Base-by-base conservation (phyloP, 1,139 yeast genomes). In the Candida pseudocylindracea region DNA sequence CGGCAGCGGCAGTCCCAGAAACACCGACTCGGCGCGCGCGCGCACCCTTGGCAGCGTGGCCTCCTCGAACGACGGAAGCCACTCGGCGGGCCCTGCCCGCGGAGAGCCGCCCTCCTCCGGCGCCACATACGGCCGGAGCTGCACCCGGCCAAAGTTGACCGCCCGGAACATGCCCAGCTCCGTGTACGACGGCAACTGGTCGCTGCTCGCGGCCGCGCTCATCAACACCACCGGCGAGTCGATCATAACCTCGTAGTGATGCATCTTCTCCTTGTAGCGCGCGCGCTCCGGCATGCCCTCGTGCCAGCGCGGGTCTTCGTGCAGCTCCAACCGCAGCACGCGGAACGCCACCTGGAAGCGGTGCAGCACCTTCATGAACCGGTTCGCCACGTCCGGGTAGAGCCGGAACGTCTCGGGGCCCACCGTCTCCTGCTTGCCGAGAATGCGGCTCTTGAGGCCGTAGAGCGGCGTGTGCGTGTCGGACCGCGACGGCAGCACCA, bases 181-280 rank as follows among this genome's bases (percentile, higher is more conserved):
- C 20, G 42, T 60, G 42, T 80, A 80, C 28, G 66, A 63, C 0
- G 94, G 94, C 34, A 81, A 58, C 33, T 73, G 79, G 3, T 65
- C 83, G 10, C 63, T 67, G 32, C 60, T 63, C 54, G 94, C 81
- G 39, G 69, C 64, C 24, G 80, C 67, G 34, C 91, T 74, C 32
- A 80, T 59, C 34, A 83, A 56, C 26, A 65, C 61, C 34, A 83
- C 60, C 0, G 94, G 94, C 0, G 93, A 78, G 47, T 81, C 94
- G 31, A 83, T 76, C 33, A 81, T 72, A 32, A 83, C 93, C 44
- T 83, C 94, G 45, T 73, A 83, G 49, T 80, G 92, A 43, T 80
- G 85, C 54, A 76, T 55, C 41, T 67, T 70, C 32, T 55, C 57
- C 33, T 57, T 51, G 37, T 69, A 72, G 9, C 59, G 59, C 7